Evolutionary conservation across 257 asterid genomes (phyloP).

Genomic region (Craterostigma plantagineum): DNA sequence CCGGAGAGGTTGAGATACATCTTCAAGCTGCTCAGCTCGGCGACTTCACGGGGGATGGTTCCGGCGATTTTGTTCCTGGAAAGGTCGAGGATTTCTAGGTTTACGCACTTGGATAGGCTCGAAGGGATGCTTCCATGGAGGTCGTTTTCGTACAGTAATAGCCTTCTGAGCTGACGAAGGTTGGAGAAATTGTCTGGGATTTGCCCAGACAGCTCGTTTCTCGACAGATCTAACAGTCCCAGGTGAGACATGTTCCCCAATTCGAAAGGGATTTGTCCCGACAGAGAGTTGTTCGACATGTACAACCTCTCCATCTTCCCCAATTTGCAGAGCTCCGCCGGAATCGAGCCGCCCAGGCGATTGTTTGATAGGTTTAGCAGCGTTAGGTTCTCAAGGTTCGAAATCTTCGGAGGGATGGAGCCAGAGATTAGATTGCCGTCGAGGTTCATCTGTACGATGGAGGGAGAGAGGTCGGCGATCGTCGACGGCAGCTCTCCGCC

Average conservation of each 20-base stretch:
- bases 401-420: constrained; percentile 39
- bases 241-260: constrained; percentile 49
- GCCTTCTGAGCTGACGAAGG: constrained; percentile 48
- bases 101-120: constrained; percentile 45
- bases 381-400: constrained; percentile 41
- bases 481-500: constrained; percentile 64
- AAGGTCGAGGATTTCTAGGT: constrained; percentile 60
- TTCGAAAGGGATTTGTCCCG: constrained; percentile 36
- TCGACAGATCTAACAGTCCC: constrained; percentile 67
- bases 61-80: constrained; percentile 48
- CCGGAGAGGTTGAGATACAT: constrained; percentile 52
- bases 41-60: constrained; percentile 48
- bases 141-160: constrained; percentile 27
- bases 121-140: constrained; percentile 51
- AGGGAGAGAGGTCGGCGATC: constrained; percentile 37
- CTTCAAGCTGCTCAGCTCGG: constrained; percentile 50
- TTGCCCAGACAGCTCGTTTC: constrained; percentile 47
- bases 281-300: constrained; percentile 38
- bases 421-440: constrained; percentile 47
- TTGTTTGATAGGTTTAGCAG: constrained; percentile 59
- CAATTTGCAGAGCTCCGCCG: constrained; percentile 31
- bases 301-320: constrained; percentile 47
- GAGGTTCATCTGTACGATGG: constrained; percentile 39
- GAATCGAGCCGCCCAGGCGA: constrained; percentile 51
- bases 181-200: constrained; percentile 50